Base-by-base conservation (phyloP, 208 protist species). In the Balamuthia mandrillaris region DNA sequence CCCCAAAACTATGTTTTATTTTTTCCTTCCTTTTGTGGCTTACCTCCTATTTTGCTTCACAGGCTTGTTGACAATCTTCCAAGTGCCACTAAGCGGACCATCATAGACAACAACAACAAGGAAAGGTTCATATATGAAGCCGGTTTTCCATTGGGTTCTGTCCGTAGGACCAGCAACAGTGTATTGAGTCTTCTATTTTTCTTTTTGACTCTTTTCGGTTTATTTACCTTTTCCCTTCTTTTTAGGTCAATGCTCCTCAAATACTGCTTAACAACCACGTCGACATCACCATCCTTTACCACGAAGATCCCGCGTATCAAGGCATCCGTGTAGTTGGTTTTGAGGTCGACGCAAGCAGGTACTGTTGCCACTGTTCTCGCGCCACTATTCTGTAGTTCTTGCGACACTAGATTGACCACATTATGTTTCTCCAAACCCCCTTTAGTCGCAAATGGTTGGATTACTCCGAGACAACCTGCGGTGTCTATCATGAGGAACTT, bases 201-300 rank as follows among this genome's bases (percentile, higher is more conserved):
- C 68, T 83, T 1, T 56, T 92, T 18, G 89, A 89, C 37, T 88
- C 86, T 49, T 12, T 84, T 29, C 87, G 78, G 33, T 54, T 33
- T 6, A 33, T 7, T 9, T 60, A 86, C 21, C 45, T 58, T 42
- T 56, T 56, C n/a, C 49, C 49, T n/a, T 56, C n/a, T n/a, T 56
- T 27, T 27, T n/a, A 56, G 18, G 49, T 27, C 49, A 27, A 56
- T n/a, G 18, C 49, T n/a, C 18, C n/a, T 27, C 18, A 56, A 18
- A 56, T 56, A 56, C n/a, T 27, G 18, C 5, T 95, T 10, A 72
- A 93, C 66, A 95, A 95, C 85, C 93, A 95, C 85, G 18, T 95
- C 0, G 44, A 74, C 3, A 92, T 95, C 14, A 86, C 5, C 5
- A 41, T 95, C 14, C 16, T 42, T 0, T 91, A 92, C 54, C 88